Conservation (phyloP, 495 filamentous ascomycete species). For the Trichoderma gamsii region DNA sequence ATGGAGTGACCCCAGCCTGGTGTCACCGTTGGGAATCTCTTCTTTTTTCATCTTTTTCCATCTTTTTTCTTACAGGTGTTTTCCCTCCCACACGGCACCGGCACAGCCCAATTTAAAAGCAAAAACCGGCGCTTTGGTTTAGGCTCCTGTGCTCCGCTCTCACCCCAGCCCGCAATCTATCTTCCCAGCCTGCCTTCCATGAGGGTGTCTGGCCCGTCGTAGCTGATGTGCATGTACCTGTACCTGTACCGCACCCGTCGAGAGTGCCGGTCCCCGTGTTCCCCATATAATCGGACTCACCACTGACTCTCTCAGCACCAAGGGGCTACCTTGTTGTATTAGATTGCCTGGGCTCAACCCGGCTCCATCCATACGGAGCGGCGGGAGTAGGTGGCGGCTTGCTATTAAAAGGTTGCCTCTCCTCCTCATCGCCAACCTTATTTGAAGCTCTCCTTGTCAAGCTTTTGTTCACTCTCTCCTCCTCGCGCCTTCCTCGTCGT, state of each 20-base stretch:
- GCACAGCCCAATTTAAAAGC: neutral
- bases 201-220: too few relatives aligned
- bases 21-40: constrained; percentile 6
- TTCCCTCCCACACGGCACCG: neutral
- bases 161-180: neutral
- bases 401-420: neutral
- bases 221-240: neutral
- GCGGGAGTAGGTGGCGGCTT: neutral
- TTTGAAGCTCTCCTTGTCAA: too few relatives aligned
- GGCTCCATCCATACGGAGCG: neutral
- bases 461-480: too few relatives aligned
- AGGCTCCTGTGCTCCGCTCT: constrained; percentile 5
- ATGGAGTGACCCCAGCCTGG: constrained; percentile 7
- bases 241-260: neutral
- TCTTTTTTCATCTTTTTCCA: neutral
- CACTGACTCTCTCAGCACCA: neutral
- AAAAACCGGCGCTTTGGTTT: constrained; percentile 10
- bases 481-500: too few relatives aligned
- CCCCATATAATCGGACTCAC: neutral
- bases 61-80: neutral
- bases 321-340: constrained; percentile 2
- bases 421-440: too few relatives aligned
- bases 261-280: constrained; percentile 1
- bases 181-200: neutral
- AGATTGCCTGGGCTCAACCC: neutral